Evolutionary conservation across 345 rosid species (phyloP).

Genomic region (Geranium brycei): DNA sequence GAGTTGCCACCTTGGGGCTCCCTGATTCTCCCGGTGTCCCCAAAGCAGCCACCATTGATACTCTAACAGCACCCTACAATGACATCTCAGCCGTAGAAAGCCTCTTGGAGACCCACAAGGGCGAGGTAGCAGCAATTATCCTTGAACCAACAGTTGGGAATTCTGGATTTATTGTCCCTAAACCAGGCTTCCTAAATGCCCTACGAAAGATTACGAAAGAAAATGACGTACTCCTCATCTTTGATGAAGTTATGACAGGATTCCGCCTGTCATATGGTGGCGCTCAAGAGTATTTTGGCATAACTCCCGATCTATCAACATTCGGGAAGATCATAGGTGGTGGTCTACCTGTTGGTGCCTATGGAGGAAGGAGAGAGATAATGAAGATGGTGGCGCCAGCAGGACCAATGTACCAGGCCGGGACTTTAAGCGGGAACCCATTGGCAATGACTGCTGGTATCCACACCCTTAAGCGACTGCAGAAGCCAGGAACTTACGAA

Average conservation of each 20-base stretch:
- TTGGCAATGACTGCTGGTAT: conserved; percentile 93
- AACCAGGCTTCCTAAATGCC: conserved; percentile 52
- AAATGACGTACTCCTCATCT: conserved; percentile 54
- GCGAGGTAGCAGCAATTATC: conserved; percentile 62
- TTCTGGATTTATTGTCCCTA: conserved; percentile 72
- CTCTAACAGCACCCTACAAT: conserved; percentile 68
- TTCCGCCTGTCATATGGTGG: conserved; percentile 90
- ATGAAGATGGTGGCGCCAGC: conserved; percentile 99
- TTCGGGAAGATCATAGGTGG: conserved; percentile 91
- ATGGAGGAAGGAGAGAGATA: conserved; percentile 84
- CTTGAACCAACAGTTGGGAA: conserved; percentile 94
- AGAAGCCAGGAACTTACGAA: conserved; percentile 66
- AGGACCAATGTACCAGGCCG: conserved; percentile 97
- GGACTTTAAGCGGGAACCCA: conserved; percentile 92
- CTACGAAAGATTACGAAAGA: conserved; percentile 45
- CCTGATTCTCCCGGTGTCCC: conserved; percentile 98
- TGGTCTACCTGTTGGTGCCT: conserved; percentile 89
- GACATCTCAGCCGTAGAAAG: conserved; percentile 49
- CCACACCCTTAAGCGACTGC: conserved; percentile 58
- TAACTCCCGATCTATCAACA: conserved; percentile 72
- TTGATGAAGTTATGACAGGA: conserved; percentile 93
- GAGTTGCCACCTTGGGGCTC: conserved; percentile 82
- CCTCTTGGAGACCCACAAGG: conserved; percentile 48
- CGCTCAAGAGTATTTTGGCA: conserved; percentile 75
- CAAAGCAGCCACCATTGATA: conserved; percentile 62